Conservation (phyloP, 106 monocot species). For the Dioscorea alata region DNA sequence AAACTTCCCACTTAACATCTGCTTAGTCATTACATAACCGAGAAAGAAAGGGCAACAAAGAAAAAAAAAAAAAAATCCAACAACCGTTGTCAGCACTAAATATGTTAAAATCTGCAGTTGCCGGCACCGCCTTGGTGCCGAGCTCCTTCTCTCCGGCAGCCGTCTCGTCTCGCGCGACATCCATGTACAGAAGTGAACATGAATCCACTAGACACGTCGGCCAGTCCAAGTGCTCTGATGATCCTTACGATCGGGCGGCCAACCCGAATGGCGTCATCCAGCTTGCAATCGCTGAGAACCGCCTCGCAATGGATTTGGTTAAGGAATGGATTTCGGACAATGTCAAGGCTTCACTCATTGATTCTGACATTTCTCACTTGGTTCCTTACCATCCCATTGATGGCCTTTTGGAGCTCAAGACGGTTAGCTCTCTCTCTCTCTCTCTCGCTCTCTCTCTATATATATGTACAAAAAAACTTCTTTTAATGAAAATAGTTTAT, state of each 20-base stretch:
- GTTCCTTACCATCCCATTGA: constrained; percentile 67
- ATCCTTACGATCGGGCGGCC: constrained; percentile 31
- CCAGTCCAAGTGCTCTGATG: constrained; percentile 20
- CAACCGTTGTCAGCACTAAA: no score
- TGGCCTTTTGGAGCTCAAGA: constrained; percentile 84
- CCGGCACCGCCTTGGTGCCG: constrained; percentile 33
- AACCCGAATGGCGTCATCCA: constrained; percentile 68
- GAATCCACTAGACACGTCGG: constrained; percentile 35
- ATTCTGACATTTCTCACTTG: constrained; percentile 40
- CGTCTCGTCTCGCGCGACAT: constrained; percentile 41
- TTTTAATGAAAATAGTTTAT: no score
- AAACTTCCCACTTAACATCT: no score
- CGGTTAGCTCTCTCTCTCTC: constrained; percentile 37
- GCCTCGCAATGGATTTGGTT: constrained; percentile 69
- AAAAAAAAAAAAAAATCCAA: no score
- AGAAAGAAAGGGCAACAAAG: no score
- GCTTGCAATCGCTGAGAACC: constrained; percentile 69
- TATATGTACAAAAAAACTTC: no score
- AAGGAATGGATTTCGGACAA: constrained; percentile 50
- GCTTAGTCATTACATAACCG: no score
- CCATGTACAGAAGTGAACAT: constrained; percentile 23
- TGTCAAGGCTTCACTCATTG: constrained; percentile 28
- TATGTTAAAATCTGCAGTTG: no score
- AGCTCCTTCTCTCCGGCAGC: constrained; percentile 22
- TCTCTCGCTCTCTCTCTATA: neutral